phyloP scores from a whole-genome alignment of 2,329 filamentous ascomycete species.

The Paracamarosporium sp. region DNA sequence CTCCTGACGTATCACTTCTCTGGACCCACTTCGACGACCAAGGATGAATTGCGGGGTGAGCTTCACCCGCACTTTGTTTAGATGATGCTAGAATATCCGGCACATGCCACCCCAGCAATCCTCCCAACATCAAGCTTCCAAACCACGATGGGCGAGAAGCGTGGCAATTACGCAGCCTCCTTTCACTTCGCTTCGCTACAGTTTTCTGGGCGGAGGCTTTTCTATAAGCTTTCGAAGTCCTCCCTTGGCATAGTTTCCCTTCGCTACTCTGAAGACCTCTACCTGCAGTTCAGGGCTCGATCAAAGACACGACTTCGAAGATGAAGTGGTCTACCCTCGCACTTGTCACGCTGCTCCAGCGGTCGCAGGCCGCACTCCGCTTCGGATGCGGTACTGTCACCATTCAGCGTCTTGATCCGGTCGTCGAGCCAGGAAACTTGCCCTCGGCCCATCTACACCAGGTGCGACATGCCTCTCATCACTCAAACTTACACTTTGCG shows the following conservation, averaged over 20 bases:
- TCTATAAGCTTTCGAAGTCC: background rate
- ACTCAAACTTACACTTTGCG: background rate
- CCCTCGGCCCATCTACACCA: conserved; percentile 27
- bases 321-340: conserved; percentile 18
- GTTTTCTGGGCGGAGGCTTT: background rate
- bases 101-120: conserved; percentile 1
- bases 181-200: background rate
- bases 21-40: background rate
- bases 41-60: conserved; percentile 4
- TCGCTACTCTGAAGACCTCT: background rate
- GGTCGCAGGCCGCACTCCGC: conserved; percentile 19
- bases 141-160: background rate
- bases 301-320: background rate
- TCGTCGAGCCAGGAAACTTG: conserved; percentile 21
- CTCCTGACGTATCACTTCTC: conserved; percentile 2
- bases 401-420: conserved; percentile 23
- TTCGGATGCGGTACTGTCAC: conserved; percentile 24
- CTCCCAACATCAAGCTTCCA: background rate
- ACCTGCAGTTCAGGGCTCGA: background rate
- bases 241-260: background rate
- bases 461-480: conserved; percentile 1
- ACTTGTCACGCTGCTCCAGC: conserved; percentile 10
- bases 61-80: conserved; percentile 9
- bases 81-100: conserved; percentile 4
- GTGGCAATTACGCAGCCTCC: background rate